These are phyloP conservation scores for Letharia lupina DNA, from an alignment of 495 filamentous ascomycete genomes.

Conservation along the genomic window DNA sequence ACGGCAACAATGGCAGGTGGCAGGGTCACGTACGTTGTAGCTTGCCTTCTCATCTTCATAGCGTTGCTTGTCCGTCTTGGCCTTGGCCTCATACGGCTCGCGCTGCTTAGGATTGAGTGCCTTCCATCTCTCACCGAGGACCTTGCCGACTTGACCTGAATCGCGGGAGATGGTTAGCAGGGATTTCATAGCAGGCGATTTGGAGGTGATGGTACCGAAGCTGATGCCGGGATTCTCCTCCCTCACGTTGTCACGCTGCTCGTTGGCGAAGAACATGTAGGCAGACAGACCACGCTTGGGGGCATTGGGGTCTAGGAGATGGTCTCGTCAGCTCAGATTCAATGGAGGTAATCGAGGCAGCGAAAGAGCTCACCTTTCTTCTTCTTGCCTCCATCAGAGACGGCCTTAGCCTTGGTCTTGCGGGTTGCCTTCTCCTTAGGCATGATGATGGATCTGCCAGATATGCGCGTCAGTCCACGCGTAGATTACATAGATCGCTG, in stretches of 20 bases:
- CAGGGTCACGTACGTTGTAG: constrained; percentile 61
- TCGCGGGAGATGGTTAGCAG: constrained; percentile 21
- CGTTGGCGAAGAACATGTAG: constrained; percentile 99
- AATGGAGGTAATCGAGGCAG: constrained; percentile 13
- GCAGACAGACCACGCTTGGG: constrained; percentile 98
- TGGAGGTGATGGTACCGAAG: constrained; percentile 59
- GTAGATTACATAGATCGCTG: constrained; percentile 3
- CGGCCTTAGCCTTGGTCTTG: constrained; percentile 46
- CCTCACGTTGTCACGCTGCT: constrained; percentile 94
- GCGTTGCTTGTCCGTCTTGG: constrained; percentile 92
- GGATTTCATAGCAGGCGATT: background rate
- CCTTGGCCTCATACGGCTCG: constrained; percentile 90
- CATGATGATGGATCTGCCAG: constrained; percentile 46
- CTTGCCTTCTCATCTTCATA: constrained; percentile 95
- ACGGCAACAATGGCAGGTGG: background rate
- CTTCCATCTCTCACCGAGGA: constrained; percentile 98
- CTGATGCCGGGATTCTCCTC: constrained; percentile 97
- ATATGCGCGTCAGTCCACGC: constrained; percentile 20
- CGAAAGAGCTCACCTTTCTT: constrained; percentile 64
- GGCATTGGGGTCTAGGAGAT: constrained; percentile 76
- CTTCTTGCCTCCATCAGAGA: constrained; percentile 50
- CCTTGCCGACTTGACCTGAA: constrained; percentile 90
- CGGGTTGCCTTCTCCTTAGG: constrained; percentile 61
- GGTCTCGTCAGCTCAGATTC: constrained; percentile 6
- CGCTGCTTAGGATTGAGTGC: constrained; percentile 80